phyloP scores from a whole-genome alignment of 441 rosid genomes.

The Adansonia madagascariensis region DNA sequence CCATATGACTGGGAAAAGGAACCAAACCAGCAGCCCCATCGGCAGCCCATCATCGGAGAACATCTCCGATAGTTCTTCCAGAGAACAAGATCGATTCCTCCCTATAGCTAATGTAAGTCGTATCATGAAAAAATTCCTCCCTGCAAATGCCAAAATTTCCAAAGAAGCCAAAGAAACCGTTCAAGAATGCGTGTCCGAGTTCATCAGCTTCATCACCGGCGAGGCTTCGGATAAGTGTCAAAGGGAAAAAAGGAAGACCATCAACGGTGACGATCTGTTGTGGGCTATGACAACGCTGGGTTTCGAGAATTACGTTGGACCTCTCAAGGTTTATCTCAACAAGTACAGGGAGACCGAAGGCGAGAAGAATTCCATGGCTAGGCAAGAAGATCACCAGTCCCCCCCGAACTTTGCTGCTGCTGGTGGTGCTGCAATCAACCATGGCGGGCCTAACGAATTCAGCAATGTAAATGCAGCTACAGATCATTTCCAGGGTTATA shows the following conservation, averaged over 20 bases:
- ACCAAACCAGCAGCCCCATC: slow-evolving; percentile 40
- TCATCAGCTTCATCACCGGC: slow-evolving; percentile 56
- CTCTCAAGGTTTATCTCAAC: slow-evolving; percentile 49
- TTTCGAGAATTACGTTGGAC: slow-evolving; percentile 48
- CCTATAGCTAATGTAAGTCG: slow-evolving; percentile 54
- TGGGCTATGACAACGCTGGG: slow-evolving; percentile 60
- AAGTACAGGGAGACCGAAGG: slow-evolving; percentile 51
- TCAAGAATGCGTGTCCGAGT: slow-evolving; percentile 55
- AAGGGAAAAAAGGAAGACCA: slow-evolving; percentile 52
- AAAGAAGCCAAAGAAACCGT: slow-evolving; percentile 55
- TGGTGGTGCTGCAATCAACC: neutral
- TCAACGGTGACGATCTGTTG: slow-evolving; percentile 52
- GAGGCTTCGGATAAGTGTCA: slow-evolving; percentile 58
- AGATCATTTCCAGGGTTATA: slow-evolving; percentile 27
- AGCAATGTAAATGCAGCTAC: neutral
- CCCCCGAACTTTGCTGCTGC: neutral
- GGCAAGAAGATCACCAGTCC: slow-evolving; percentile 35
- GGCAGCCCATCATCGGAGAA: slow-evolving; percentile 52
- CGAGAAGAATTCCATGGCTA: slow-evolving; percentile 39
- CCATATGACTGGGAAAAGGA: slow-evolving; percentile 49
- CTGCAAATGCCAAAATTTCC: slow-evolving; percentile 48
- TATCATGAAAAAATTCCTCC: slow-evolving; percentile 50
- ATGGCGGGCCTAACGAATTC: slow-evolving; percentile 6
- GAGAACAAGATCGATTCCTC: slow-evolving; percentile 49
- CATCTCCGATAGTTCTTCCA: slow-evolving; percentile 38